Evolutionary conservation across 306 rosid genomes (phyloP), one percentile per base, ranked within the genome.

Genomic region (Urtica urens): DNA sequence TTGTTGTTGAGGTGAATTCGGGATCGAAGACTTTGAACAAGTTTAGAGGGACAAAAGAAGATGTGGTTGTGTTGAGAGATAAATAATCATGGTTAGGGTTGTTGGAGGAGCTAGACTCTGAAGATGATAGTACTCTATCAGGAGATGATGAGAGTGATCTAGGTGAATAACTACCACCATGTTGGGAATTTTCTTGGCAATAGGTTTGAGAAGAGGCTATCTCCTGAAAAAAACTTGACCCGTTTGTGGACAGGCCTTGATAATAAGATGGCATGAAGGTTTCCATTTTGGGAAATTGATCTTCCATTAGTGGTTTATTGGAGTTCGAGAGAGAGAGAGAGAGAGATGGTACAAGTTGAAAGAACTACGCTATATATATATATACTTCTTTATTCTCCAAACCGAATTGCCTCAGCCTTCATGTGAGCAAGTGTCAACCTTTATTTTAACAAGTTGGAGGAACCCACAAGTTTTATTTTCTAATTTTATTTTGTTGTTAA

Each of bases 1-100:
- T 28, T 28, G 33, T 28, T 28, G 58, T 33, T 21, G 25, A 34
- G 7, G 52, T 61, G 23, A 59, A 61, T 49, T 71, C 42, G 24
- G 96, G 82, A 46, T 48, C 53, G 29, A 87, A 77, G 10, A 83
- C 64, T 53, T 87, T 82, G 64, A 87, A 62, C 28, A 83, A 80
- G 47, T 80, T 73, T 51, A 80, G 57, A 43, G 87, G 94, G 29
- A 61, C 43, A n/a, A 67, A 70, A 43, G 47, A 55, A 49, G 24
- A 6, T 15, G 37, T n/a, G 47, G 12, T 5, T 20, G 53, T 58
- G 46, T 58, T 23, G 14, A 58, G 46, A 54, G 63, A 58, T 35
- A 48, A 54, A 47, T 39, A 2, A n/a, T 13, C 20, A 21, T 41
- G 5, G 16, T 38, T 19, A 0, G 46, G 45, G 24, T 56, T 60